phyloP scores from a whole-genome alignment of 768 basidiomycete species.

The Megacollybia marginata region DNA sequence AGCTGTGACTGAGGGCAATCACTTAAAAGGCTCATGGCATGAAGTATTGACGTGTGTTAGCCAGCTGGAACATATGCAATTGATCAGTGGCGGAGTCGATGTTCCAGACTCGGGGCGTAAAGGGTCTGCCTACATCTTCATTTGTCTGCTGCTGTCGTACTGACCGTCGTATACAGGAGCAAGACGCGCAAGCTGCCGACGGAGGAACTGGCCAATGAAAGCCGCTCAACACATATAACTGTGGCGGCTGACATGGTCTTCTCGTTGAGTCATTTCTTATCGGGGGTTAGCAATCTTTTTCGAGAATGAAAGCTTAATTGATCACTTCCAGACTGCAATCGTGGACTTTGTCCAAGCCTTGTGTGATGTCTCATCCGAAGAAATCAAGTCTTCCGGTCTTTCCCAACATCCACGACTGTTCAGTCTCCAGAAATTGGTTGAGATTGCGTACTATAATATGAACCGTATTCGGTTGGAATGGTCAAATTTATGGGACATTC shows the following conservation, averaged over 20 bases:
- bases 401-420: slow-evolving; percentile 93
- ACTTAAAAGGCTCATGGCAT: slow-evolving; percentile 92
- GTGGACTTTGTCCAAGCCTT: slow-evolving; percentile 96
- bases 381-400: slow-evolving; percentile 94
- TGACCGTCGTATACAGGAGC: slow-evolving; percentile 24
- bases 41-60: slow-evolving; percentile 97
- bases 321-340: slow-evolving; percentile 70
- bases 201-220: slow-evolving; percentile 95
- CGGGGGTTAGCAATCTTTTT: slow-evolving; percentile 59
- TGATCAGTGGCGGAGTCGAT: slow-evolving; percentile 89
- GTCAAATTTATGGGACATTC: slow-evolving; percentile 95
- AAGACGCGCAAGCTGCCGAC: slow-evolving; percentile 58
- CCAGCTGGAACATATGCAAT: slow-evolving; percentile 97
- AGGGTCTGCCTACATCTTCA: slow-evolving; percentile 46
- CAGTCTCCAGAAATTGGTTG: slow-evolving; percentile 95
- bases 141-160: background rate
- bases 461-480: slow-evolving; percentile 95
- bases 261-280: slow-evolving; percentile 88
- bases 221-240: slow-evolving; percentile 95
- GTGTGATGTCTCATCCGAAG: slow-evolving; percentile 97
- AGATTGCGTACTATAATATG: slow-evolving; percentile 99
- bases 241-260: slow-evolving; percentile 99
- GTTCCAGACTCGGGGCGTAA: slow-evolving; percentile 71
- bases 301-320: slow-evolving; percentile 1
- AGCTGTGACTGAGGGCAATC: slow-evolving; percentile 94